Percentiles rank a stretch among this genome's conserved stretches.
Evolutionary conservation across 148 eudicot genomes (phyloP).

Genomic region (Spergularia marina): DNA sequence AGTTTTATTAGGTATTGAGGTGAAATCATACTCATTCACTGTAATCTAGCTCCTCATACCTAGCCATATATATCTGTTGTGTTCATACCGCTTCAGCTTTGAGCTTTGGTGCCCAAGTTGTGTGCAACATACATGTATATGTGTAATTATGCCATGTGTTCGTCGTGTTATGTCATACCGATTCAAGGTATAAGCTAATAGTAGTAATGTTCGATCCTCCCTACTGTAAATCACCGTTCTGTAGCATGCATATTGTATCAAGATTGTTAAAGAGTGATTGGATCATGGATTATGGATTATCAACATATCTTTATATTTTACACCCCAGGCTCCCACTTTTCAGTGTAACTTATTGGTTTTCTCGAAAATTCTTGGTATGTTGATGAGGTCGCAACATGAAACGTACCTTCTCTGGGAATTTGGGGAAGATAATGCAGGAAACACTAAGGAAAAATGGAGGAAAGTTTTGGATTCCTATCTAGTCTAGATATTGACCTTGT

Average conservation of each 20-base stretch:
- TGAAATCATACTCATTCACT: not conserved
- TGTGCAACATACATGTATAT: not conserved
- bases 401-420: no score
- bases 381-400: no score
- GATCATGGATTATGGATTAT: no score
- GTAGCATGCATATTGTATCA: not conserved
- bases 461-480: no score
- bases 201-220: not conserved
- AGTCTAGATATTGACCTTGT: no score
- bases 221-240: not conserved
- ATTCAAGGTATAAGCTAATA: not conserved
- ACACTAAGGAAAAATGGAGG: no score
- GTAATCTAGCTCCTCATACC: not conserved
- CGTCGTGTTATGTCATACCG: not conserved
- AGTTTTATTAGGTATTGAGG: slow-evolving; percentile 40
- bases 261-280: no score
- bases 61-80: not conserved
- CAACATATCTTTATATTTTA: no score
- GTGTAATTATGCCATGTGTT: slow-evolving; percentile 8
- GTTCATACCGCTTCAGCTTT: not conserved
- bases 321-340: no score
- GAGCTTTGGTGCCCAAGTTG: not conserved
- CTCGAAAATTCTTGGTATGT: no score
- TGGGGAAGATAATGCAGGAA: no score
- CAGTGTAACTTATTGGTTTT: no score